phyloP scores from a whole-genome alignment of 2,329 filamentous ascomycete genomes.

The Fusarium subtropicale region DNA sequence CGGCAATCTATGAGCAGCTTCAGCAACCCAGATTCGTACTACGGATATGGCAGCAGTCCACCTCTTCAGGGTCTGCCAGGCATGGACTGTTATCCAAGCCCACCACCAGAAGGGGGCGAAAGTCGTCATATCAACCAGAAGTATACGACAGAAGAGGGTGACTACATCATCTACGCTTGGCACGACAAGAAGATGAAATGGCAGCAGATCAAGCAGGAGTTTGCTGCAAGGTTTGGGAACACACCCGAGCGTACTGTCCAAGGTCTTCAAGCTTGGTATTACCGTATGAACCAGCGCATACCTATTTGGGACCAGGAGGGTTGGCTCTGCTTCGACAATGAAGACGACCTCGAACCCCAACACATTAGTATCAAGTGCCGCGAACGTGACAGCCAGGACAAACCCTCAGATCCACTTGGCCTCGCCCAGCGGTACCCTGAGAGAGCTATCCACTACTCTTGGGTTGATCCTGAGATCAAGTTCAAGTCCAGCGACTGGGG shows the following conservation, averaged over 20 bases:
- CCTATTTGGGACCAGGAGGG: slow-evolving; percentile 56
- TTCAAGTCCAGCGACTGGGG: slow-evolving; percentile 54
- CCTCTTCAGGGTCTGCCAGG: slow-evolving; percentile 39
- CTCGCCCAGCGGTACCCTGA: slow-evolving; percentile 61
- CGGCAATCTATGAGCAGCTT: slow-evolving; percentile 38
- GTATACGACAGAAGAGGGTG: slow-evolving; percentile 58
- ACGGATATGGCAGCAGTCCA: slow-evolving; percentile 41
- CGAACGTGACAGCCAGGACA: slow-evolving; percentile 53
- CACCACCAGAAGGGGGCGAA: slow-evolving; percentile 52
- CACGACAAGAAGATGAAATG: slow-evolving; percentile 59
- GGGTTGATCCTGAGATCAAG: slow-evolving; percentile 57
- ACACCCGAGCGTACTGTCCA: slow-evolving; percentile 55
- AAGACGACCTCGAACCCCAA: slow-evolving; percentile 54
- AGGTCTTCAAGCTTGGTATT: slow-evolving; percentile 58
- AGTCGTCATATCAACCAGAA: slow-evolving; percentile 58
- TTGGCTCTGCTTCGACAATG: slow-evolving; percentile 55
- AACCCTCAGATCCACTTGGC: slow-evolving; percentile 53
- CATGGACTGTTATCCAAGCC: slow-evolving; percentile 51
- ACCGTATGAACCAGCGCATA: slow-evolving; percentile 58
- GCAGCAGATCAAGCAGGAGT: slow-evolving; percentile 56
- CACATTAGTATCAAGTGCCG: slow-evolving; percentile 56
- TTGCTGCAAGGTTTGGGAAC: slow-evolving; percentile 54
- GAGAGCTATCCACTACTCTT: slow-evolving; percentile 58
- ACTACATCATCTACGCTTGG: slow-evolving; percentile 59
- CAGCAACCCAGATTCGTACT: slow-evolving; percentile 39